Base-by-base conservation (phyloP, 805 yeast genomes). In the Grigorovia yakushimaensis region DNA sequence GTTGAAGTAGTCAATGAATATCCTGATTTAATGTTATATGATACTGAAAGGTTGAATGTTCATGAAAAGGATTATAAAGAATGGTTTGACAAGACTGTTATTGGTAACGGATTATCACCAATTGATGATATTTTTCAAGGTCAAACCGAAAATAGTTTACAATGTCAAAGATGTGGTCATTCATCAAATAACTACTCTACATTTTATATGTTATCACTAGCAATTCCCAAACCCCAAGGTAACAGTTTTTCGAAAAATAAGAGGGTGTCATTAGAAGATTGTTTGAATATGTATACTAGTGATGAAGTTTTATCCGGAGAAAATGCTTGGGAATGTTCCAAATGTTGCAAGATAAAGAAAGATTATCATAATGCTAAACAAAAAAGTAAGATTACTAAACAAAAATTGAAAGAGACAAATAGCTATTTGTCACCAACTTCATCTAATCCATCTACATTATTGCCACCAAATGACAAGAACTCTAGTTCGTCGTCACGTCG, bases 281-380 rank as follows among this genome's bases (percentile, higher is more conserved):
- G 88, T 54, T 74, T 84, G 40, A 65, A 70, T 30, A 70, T 79
- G 58, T 83, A 77, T 57, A 77, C 84, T 0, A 69, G 73, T 46
- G 81, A 79, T 49, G 94, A 84, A 60, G 70, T 79, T 3, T 64
- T 84, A 45, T 71, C 73, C 7, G 83, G 87, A 22, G 89, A 81
- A 6, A 84, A 84, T 64, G 86, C 93, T 1, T 84, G 94, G 94
- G 77, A 81, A 52, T 84, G 94, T 68, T 89, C 93, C 7, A 76
- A 78, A 47, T 84, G 94, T 66, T 51, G 48, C 39, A 40, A 41
- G n/a, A 44, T 41, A 15, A 18, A 44, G 4, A 36, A 43, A 13
- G 45, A 47, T 15, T 40, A 47, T 38, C 24, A 35, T 10, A 36
- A 27, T n/a, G 27, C 20, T n/a, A 40, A 39, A 9, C 45, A 51